These are phyloP conservation scores for Debaryomyces nepalensis DNA, from an alignment of 1,139 yeast species.

Conservation along the genomic window DNA sequence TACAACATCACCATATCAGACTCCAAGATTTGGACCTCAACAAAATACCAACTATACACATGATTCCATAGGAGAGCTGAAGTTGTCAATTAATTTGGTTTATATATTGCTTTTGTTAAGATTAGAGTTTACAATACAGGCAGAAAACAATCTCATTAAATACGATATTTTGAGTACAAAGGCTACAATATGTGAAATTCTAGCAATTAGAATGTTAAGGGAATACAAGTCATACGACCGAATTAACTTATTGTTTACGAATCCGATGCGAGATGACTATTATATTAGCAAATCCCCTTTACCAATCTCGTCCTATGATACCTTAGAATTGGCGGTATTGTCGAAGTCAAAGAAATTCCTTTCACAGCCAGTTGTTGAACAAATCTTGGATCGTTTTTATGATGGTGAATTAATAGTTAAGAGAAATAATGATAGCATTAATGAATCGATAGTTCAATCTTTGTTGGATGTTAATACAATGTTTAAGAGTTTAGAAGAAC, in stretches of 20 bases:
- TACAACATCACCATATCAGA: slow-evolving; percentile 16
- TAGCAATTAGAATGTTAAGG: slow-evolving; percentile 56
- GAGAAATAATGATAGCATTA: slow-evolving; percentile 29
- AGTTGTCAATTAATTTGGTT: slow-evolving; percentile 32
- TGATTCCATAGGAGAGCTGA: slow-evolving; percentile 17
- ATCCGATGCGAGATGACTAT: slow-evolving; percentile 40
- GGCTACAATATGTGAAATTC: slow-evolving; percentile 58
- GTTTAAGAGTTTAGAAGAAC: slow-evolving; percentile 9
- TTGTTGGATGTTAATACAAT: slow-evolving; percentile 27
- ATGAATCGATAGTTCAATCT: slow-evolving; percentile 37
- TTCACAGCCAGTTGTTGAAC: slow-evolving; percentile 59
- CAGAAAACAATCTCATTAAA: slow-evolving; percentile 51
- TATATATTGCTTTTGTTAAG: slow-evolving; percentile 41
- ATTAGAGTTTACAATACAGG: slow-evolving; percentile 54
- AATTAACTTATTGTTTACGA: slow-evolving; percentile 48
- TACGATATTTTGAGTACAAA: slow-evolving; percentile 56
- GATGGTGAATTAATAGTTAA: slow-evolving; percentile 50
- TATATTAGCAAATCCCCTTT: slow-evolving; percentile 12
- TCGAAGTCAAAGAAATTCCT: slow-evolving; percentile 59
- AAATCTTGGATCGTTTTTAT: slow-evolving; percentile 57
- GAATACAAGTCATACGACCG: slow-evolving; percentile 53
- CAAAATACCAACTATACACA: slow-evolving; percentile 10
- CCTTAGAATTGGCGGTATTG: slow-evolving; percentile 58
- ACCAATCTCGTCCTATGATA: slow-evolving; percentile 36
- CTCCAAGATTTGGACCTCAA: slow-evolving; percentile 29